Evolutionary conservation across 495 filamentous ascomycete genomes (phyloP).

Genomic region (Zalerion maritima): DNA sequence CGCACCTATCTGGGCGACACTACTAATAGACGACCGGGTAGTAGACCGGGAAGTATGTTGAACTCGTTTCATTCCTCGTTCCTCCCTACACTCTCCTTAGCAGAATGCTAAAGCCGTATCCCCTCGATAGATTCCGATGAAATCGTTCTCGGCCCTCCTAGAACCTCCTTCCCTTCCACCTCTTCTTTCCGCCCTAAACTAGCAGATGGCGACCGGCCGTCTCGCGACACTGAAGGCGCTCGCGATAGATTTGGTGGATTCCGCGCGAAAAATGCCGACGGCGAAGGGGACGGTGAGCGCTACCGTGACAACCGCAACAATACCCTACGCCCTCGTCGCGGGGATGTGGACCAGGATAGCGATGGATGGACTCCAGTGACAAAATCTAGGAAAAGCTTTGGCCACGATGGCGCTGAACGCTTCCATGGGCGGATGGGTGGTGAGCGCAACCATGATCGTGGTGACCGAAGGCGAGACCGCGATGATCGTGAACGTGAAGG

Average conservation of each 20-base stretch:
- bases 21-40: constrained; percentile 41
- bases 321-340: constrained; percentile 29
- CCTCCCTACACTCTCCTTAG: constrained; percentile 7
- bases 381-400: constrained; percentile 52
- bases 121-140: constrained; percentile 47
- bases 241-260: constrained; percentile 51
- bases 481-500: constrained; percentile 36
- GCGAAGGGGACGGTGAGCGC: constrained; percentile 42
- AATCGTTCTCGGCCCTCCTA: constrained; percentile 78
- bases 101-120: constrained; percentile 7
- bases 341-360: constrained; percentile 38
- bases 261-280: constrained; percentile 50
- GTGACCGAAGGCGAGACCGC: constrained; percentile 26
- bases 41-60: constrained; percentile 47
- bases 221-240: constrained; percentile 33
- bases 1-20: constrained; percentile 29
- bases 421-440: constrained; percentile 43
- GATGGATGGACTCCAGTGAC: constrained; percentile 46
- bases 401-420: constrained; percentile 45
- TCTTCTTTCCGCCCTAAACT: constrained; percentile 39
- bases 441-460: constrained; percentile 20
- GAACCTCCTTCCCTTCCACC: constrained; percentile 73
- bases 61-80: constrained; percentile 32
- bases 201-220: constrained; percentile 34
- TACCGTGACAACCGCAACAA: constrained; percentile 33